Base-by-base conservation (phyloP, 2,329 filamentous ascomycete species). In the Biscogniauxia sp. region DNA sequence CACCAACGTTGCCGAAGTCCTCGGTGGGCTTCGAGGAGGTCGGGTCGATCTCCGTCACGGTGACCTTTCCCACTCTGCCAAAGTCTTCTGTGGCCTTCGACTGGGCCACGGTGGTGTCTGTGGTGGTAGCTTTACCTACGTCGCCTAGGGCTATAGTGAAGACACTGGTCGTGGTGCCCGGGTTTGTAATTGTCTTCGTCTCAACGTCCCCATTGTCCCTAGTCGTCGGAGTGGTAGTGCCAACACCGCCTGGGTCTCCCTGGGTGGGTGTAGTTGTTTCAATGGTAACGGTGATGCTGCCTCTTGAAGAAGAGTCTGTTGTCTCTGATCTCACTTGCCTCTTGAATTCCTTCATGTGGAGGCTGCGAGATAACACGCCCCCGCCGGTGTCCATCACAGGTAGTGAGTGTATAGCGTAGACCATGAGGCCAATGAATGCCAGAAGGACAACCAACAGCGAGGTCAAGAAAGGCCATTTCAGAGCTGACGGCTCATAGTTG, bases 381-480 rank as follows among this genome's bases (percentile, higher is more conserved):
- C 60, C 15, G 3, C 59, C 49, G 20, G 56, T 60, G 50, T 63
- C 54, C 15, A 61, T 55, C 5, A 64, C 61, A 2, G 65, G 65
- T n/a, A 67, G 55, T 49, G 20, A 57, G 11, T 64, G 62, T 17
- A 67, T 55, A 57, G 60, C 64, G 57, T 63, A 68, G 3, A 32
- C 59, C 23, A 67, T n/a, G 15, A 68, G 45, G 6, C 64, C 62
- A 0, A 66, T 20, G 7, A 68, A 51, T 2, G 58, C 56, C 15
- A 64, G 52, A 32, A 68, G 26, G 37, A 60, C 49, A 32, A 53
- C 6, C 23, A 68, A 50, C 23, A 68, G 56, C n/a, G 25, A 25
- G 5, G 25, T 57, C 19, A 68, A 28, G 56, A 68, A 68, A 25
- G 66, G 65, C 65, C 66, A 68, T 61, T 62, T 53, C 19, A 66